Evolutionary conservation across 257 asterid genomes (phyloP).

Genomic region (Schizonepeta tenuifolia): DNA sequence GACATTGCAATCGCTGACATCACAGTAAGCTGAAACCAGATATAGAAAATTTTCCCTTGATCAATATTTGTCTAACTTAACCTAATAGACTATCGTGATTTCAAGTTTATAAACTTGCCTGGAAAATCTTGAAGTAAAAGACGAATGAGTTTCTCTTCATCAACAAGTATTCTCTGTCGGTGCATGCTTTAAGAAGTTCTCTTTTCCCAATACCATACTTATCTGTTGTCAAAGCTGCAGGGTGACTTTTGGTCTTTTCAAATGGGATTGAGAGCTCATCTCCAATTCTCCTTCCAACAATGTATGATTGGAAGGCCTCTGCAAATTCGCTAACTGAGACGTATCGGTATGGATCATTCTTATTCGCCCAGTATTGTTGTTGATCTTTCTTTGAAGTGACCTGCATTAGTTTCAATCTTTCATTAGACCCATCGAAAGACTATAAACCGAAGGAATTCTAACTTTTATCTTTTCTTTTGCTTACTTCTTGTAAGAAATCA

Average conservation of each 20-base stretch:
- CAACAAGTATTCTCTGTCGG: conserved; percentile 55
- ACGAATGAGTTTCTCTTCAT: conserved; percentile 74
- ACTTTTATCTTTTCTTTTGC: neutral
- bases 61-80: neutral
- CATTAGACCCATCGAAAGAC: conserved; percentile 18
- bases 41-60: neutral
- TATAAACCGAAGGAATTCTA: neutral
- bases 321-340: conserved; percentile 51
- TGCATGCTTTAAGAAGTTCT: conserved; percentile 67
- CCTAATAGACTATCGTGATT: neutral
- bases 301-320: conserved; percentile 53
- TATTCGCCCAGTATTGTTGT: conserved; percentile 60
- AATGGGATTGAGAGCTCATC: conserved; percentile 54
- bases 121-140: conserved; percentile 57
- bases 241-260: conserved; percentile 67
- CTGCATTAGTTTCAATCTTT: conserved; percentile 34
- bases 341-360: conserved; percentile 57
- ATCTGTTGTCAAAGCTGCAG: conserved; percentile 60
- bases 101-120: conserved; percentile 40
- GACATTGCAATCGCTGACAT: conserved; percentile 47
- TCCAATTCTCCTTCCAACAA: conserved; percentile 40
- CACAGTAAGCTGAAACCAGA: conserved; percentile 46
- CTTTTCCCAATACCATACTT: conserved; percentile 56
- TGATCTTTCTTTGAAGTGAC: conserved; percentile 83
- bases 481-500: conserved; percentile 76